Evolutionary conservation across 495 filamentous ascomycete species (phyloP).

Genomic region (Tuber indicum): DNA sequence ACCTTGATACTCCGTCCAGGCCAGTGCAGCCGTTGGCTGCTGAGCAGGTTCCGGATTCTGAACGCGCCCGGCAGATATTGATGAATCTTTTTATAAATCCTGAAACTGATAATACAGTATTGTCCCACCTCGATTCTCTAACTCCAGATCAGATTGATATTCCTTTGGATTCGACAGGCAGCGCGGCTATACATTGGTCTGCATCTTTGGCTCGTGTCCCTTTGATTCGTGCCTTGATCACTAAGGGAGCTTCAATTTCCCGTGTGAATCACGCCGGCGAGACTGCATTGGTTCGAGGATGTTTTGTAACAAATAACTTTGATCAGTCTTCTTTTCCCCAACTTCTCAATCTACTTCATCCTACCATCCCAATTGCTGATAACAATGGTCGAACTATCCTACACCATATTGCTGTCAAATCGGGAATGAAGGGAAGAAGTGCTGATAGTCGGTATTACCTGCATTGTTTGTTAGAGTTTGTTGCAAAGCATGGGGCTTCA

Average conservation of each 20-base stretch:
- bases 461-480: conserved; percentile 84
- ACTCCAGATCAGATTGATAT: conserved; percentile 79
- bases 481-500: conserved; percentile 72
- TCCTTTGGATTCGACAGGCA: conserved; percentile 76
- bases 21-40: conserved; percentile 64
- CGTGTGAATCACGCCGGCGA: conserved; percentile 83
- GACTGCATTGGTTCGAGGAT: conserved; percentile 82
- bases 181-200: conserved; percentile 95
- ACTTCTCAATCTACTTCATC: conserved; percentile 74
- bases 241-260: conserved; percentile 74
- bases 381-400: conserved; percentile 82
- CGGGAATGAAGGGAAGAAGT: conserved; percentile 81
- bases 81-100: conserved; percentile 84
- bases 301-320: conserved; percentile 81
- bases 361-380: conserved; percentile 86
- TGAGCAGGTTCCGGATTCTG: conserved; percentile 58
- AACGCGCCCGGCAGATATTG: conserved; percentile 68
- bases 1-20: conserved; percentile 52
- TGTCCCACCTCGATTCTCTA: conserved; percentile 51
- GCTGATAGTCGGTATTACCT: conserved; percentile 86
- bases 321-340: conserved; percentile 75
- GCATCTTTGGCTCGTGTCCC: conserved; percentile 82
- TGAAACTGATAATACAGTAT: conserved; percentile 46
- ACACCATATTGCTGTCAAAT: conserved; percentile 92
- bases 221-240: conserved; percentile 69